Evolutionary conservation across 306 rosid species (phyloP), one percentile per base, ranked within the genome.

Genomic region (Fagus crenata): DNA sequence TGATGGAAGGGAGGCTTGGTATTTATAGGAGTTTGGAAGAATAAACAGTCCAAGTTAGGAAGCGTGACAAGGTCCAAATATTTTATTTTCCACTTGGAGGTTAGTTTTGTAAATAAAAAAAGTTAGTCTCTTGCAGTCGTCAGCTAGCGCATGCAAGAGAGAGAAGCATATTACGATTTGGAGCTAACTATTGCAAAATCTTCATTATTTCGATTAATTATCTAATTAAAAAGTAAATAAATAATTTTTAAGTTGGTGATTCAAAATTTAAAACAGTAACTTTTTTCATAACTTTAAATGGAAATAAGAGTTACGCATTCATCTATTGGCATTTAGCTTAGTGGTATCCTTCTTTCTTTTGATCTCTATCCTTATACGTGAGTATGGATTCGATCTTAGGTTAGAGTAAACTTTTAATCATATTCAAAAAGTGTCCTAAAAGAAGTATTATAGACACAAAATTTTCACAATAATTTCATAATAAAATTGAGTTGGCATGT

Each of bases 21-120:
- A 93, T 90, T 91, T 93, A 93, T 91, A 93, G 93, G 65, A 64
- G 54, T 69, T 51, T 56, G 65, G 55, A 75, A 61, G 31, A 42
- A 7, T 8, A 7, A 22, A 18, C 70, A 54, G 73, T 60, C 75
- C 74, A 17, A 75, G 35, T 68, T 69, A 68, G 17, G 60, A 60
- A 60, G 12, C 49, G 77, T 41, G 84, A 75, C 76, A 32, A 39
- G 77, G 78, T 41, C 69, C 40, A 12, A 3, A 15, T 6, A 6
- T 77, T 18, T 55, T 8, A 2, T 18, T 36, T 68, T 17, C 46
- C 63, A 9, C 73, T 69, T 1, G 37, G 39, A 35, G 78, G 81
- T 72, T 61, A 78, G 75, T 78, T 71, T 73, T 15, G 82, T 80
- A 81, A 78, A 55, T 72, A 43, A 67, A 88, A 72, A 83, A 76